A percentile compares a stretch with the other conserved stretches of the same genome.
Conservation (phyloP, 2,329 filamentous ascomycete species). For the Aureobasidium sp. region DNA sequence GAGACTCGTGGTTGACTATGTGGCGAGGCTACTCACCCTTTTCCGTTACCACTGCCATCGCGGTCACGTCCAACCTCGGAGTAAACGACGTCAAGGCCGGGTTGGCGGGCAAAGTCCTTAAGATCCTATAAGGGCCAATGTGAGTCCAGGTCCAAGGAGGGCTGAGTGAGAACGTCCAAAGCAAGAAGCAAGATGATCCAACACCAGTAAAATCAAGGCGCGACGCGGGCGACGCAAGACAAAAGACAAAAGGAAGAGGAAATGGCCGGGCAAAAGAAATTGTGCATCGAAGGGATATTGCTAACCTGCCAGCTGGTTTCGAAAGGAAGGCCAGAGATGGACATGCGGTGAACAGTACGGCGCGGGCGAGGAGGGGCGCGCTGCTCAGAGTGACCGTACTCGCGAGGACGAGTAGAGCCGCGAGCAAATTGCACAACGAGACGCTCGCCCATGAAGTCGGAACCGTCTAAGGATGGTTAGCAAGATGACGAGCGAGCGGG, state of each 20-base stretch:
- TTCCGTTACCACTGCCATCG: constrained; percentile 53
- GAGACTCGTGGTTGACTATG: too few species aligned
- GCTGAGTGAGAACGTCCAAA: constrained; percentile 34
- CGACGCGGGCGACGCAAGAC: constrained; percentile 1
- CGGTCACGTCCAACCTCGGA: constrained; percentile 91
- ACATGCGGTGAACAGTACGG: constrained; percentile 93
- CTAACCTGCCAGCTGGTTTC: constrained; percentile 99
- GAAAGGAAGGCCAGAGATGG: constrained; percentile 90
- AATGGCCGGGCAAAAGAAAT: neutral
- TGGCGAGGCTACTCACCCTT: constrained; percentile 59
- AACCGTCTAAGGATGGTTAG: constrained; percentile 64
- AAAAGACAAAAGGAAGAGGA: constrained; percentile 5
- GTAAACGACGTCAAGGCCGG: constrained; percentile 94
- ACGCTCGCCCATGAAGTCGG: constrained; percentile 95
- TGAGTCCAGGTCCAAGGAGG: constrained; percentile 60
- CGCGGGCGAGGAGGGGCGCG: constrained; percentile 72
- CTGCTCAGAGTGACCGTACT: constrained; percentile 24
- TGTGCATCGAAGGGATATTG: constrained; percentile 33
- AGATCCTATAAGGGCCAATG: constrained; percentile 82
- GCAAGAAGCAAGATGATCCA: constrained; percentile 18
- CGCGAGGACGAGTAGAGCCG: constrained; percentile 62
- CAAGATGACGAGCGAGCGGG: neutral
- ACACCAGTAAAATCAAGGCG: neutral
- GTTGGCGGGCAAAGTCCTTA: constrained; percentile 98
- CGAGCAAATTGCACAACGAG: constrained; percentile 97